Conservation (phyloP, 805 yeast species). For the Cyberlindnera bimundalis region DNA sequence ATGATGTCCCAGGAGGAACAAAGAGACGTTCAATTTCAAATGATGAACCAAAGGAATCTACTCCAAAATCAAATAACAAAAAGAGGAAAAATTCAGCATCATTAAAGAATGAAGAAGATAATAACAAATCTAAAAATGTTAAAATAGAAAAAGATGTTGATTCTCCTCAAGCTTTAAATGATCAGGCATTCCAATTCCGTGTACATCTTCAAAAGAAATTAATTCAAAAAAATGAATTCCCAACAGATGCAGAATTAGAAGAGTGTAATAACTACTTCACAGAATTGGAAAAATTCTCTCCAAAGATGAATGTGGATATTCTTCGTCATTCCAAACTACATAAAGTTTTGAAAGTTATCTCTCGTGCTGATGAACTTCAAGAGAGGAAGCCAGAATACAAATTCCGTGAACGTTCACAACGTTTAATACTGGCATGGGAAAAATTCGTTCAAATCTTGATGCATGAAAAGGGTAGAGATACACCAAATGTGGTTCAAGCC, state of each 20-base stretch:
- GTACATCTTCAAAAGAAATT: slow-evolving; percentile 46
- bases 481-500: slow-evolving; percentile 18
- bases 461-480: slow-evolving; percentile 28
- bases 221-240: slow-evolving; percentile 39
- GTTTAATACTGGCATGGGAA: slow-evolving; percentile 41
- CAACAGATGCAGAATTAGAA: slow-evolving; percentile 38
- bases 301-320: slow-evolving; percentile 34
- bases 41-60: neutral
- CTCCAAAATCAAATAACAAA: neutral
- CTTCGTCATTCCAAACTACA: slow-evolving; percentile 46
- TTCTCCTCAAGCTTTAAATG: slow-evolving; percentile 5
- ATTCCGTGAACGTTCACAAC: slow-evolving; percentile 42
- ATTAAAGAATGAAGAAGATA: no score
- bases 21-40: neutral
- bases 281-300: slow-evolving; percentile 40
- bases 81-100: neutral
- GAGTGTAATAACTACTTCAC: slow-evolving; percentile 31
- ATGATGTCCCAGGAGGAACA: neutral
- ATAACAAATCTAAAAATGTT: no score
- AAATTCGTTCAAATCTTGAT: slow-evolving; percentile 35
- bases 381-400: slow-evolving; percentile 37
- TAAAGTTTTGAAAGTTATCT: slow-evolving; percentile 48
- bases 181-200: slow-evolving; percentile 32
- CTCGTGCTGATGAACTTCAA: slow-evolving; percentile 34
- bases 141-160: slow-evolving; percentile 1